These are phyloP conservation scores for Omphalea diandra DNA, from an alignment of 441 rosid genomes.

Conservation along the genomic window DNA sequence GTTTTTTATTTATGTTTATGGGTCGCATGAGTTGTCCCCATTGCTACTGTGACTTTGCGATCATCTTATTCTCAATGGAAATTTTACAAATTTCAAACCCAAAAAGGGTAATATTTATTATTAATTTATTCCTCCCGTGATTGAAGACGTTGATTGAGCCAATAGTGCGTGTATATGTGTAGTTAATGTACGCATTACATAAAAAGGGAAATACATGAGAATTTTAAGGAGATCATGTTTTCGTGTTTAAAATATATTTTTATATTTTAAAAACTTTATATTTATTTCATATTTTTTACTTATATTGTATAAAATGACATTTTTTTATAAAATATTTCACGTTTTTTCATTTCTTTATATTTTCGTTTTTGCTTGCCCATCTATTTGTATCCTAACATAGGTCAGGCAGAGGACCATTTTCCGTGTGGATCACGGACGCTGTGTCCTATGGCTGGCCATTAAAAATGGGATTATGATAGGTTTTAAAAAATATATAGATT, in stretches of 20 bases:
- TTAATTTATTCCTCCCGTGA: background rate
- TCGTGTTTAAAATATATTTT: no score
- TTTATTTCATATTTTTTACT: no score
- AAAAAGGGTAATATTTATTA: background rate
- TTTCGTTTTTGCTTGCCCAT: background rate
- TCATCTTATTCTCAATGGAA: background rate
- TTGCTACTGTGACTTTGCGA: background rate
- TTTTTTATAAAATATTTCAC: no score
- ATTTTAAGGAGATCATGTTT: no score
- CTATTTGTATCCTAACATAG: background rate
- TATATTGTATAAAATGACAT: no score
- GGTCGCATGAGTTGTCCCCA: slow-evolving; percentile 11
- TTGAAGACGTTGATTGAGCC: background rate
- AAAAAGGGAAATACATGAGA: background rate
- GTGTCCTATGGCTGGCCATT: background rate
- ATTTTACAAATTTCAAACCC: background rate
- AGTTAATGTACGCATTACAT: background rate
- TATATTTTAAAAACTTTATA: no score
- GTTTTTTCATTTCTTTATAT: no score
- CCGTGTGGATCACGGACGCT: background rate
- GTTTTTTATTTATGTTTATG: background rate
- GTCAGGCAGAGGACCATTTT: background rate
- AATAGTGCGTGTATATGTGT: background rate
- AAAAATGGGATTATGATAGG: background rate
- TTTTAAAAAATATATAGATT: background rate